Base-by-base conservation (phyloP, 2,329 filamentous ascomycete genomes). In the Fusarium verrucosum region DNA sequence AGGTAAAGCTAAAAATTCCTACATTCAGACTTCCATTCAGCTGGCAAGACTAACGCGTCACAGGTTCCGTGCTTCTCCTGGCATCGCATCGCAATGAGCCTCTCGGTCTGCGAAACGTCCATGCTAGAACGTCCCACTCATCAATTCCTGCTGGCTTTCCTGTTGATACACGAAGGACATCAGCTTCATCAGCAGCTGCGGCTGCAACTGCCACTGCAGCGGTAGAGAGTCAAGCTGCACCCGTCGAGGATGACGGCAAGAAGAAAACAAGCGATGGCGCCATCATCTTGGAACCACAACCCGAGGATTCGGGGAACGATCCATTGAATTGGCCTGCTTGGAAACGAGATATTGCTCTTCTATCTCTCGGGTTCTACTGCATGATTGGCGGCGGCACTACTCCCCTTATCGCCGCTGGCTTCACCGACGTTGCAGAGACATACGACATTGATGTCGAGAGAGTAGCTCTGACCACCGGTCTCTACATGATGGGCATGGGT, bases 351-450 rank as follows among this genome's bases (percentile, higher is more conserved):
- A 76, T 83, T 22, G 92, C 94, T 1, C 78, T 98, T 62, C 70
- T 96, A 1, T 94, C 90, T 0, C 81, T 98, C 5, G 94, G 94
- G 2, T 89, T 97, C 71, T 97, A 96, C 77, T 97, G 93, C 76
- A 91, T 97, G 87, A 78, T 97, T 17, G 94, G 94, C 52, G 94
- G 94, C 36, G 94, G 94, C 38, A 96, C 96, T 81, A 97, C 94
- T 0, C 91, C 95, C 0, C 82, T 97, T 26, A 83, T 98, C 17
- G 94, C 94, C 0, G 94, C 95, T 10, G 94, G 93, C 13, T 98
- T 97, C 80, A 89, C 88, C 28, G 82, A 96, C 38, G 90, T 98
- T 13, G 89, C 93, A 2, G 65, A 82, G 1, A 82, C 84, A 36
- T 85, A 90, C 73, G 61, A 84, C 58, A 86, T 97, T 20, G 82